Evolutionary conservation across 257 asterid genomes (phyloP).

Genomic region (Ligustrum vulgare): DNA sequence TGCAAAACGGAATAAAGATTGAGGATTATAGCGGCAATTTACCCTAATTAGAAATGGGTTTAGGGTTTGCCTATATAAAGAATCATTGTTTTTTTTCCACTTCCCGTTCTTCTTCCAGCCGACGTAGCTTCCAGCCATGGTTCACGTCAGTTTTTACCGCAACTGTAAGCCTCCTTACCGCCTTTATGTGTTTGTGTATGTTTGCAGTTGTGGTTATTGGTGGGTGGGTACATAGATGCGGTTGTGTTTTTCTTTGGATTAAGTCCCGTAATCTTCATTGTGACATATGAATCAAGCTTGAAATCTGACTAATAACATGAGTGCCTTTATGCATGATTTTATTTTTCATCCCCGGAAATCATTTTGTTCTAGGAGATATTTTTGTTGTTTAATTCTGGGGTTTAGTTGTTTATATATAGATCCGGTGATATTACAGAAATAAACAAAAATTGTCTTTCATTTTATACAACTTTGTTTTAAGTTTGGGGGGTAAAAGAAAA

Average conservation of each 20-base stretch:
- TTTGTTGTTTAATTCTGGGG: background rate
- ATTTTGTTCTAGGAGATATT: background rate
- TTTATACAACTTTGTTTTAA: background rate
- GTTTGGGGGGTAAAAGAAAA: background rate
- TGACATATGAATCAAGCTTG: background rate
- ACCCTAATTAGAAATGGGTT: background rate
- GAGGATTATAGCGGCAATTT: background rate
- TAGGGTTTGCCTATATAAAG: constrained; percentile 32
- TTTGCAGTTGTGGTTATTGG: background rate
- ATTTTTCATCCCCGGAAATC: background rate
- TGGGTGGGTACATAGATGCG: background rate
- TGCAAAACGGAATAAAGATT: no score
- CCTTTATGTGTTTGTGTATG: background rate
- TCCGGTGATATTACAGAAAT: background rate
- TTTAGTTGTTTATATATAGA: background rate
- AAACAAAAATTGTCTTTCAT: background rate
- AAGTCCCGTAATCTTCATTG: background rate
- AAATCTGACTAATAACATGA: background rate
- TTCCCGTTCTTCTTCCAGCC: background rate
- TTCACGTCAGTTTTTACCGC: constrained; percentile 45
- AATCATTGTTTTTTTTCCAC: background rate
- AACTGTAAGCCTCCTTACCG: constrained; percentile 31
- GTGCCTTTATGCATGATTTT: background rate
- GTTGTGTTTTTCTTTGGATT: background rate
- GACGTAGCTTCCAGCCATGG: constrained; percentile 31